These are phyloP conservation scores for Periconia sp. DNA, from an alignment of 2,329 filamentous ascomycete genomes.

Conservation along the genomic window DNA sequence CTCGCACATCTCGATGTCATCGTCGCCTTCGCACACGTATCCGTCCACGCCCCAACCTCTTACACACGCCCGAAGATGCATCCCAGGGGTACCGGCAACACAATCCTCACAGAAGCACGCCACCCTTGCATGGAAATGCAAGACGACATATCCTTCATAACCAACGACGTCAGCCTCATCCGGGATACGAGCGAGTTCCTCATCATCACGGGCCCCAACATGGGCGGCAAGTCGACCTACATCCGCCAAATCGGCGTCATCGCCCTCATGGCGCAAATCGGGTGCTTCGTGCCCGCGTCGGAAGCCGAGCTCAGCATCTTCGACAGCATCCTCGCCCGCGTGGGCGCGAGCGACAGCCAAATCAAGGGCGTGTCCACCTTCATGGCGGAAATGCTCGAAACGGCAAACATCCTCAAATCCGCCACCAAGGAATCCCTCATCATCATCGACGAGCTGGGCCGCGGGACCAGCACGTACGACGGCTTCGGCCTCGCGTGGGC, in stretches of 20 bases:
- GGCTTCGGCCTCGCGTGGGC: constrained; percentile 99
- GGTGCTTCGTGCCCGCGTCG: constrained; percentile 91
- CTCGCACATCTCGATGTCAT: constrained; percentile 95
- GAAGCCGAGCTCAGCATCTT: constrained; percentile 94
- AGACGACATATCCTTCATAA: constrained; percentile 97
- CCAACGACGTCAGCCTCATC: constrained; percentile 85
- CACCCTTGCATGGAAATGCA: constrained; percentile 99
- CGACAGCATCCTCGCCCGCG: constrained; percentile 92
- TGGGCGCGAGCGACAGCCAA: constrained; percentile 93
- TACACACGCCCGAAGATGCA: constrained; percentile 94
- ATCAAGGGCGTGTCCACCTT: constrained; percentile 98
- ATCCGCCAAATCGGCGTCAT: constrained; percentile 97
- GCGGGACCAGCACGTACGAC: constrained; percentile 96
- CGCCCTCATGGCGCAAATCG: constrained; percentile 94
- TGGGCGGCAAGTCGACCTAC: constrained; percentile 98
- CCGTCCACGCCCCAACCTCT: constrained; percentile 86
- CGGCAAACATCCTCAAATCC: constrained; percentile 96
- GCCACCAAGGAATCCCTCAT: constrained; percentile 94
- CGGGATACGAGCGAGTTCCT: constrained; percentile 84
- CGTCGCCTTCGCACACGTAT: constrained; percentile 88
- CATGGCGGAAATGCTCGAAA: constrained; percentile 99
- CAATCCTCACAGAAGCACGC: constrained; percentile 85
- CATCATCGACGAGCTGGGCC: constrained; percentile 96
- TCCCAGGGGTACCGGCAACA: constrained; percentile 81
- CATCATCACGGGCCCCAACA: constrained; percentile 97